These are phyloP conservation scores for Mycosphaerella arachidis DNA, from an alignment of 2,329 filamentous ascomycete genomes.

Conservation along the genomic window DNA sequence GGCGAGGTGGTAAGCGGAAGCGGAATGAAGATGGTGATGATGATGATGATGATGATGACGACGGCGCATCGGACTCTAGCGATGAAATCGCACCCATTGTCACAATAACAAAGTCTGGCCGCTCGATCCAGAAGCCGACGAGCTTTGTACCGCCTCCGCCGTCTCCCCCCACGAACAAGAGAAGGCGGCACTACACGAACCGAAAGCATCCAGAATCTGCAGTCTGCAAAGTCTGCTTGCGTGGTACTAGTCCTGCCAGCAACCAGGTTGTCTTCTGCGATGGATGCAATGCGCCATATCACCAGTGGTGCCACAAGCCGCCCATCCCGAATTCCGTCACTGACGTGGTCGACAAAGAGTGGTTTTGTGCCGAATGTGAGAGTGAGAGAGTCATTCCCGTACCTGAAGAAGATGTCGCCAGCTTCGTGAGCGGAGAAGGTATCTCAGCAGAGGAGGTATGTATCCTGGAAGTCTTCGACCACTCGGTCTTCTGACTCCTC, in stretches of 20 bases:
- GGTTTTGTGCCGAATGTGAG: conserved; percentile 65
- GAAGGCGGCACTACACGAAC: conserved; percentile 53
- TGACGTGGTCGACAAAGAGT: conserved; percentile 61
- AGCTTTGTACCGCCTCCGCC: conserved; percentile 56
- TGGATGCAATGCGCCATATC: conserved; percentile 73
- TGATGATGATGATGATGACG: conserved; percentile 29
- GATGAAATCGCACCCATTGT: conserved; percentile 51
- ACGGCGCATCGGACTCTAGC: conserved; percentile 29
- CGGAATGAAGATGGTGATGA: conserved; percentile 31
- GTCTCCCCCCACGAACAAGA: conserved; percentile 46
- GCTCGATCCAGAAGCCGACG: conserved; percentile 64
- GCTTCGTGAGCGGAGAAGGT: conserved; percentile 37
- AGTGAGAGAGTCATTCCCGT: conserved; percentile 42
- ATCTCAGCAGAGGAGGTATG: conserved; percentile 42
- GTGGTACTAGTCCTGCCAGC: conserved; percentile 64
- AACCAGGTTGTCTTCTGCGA: conserved; percentile 87
- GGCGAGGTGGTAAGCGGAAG: conserved; percentile 33
- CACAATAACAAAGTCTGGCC: conserved; percentile 70
- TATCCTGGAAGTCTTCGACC: not conserved
- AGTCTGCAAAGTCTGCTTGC: conserved; percentile 67
- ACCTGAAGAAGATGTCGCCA: conserved; percentile 38
- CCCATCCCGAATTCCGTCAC: conserved; percentile 67
- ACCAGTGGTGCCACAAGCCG: conserved; percentile 76
- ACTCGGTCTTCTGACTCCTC: conserved; percentile 1
- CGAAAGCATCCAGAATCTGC: conserved; percentile 51